These are phyloP conservation scores for Plasmodium reichenowi DNA, from an alignment of 169 alveolate genomes.

Conservation along the genomic window DNA sequence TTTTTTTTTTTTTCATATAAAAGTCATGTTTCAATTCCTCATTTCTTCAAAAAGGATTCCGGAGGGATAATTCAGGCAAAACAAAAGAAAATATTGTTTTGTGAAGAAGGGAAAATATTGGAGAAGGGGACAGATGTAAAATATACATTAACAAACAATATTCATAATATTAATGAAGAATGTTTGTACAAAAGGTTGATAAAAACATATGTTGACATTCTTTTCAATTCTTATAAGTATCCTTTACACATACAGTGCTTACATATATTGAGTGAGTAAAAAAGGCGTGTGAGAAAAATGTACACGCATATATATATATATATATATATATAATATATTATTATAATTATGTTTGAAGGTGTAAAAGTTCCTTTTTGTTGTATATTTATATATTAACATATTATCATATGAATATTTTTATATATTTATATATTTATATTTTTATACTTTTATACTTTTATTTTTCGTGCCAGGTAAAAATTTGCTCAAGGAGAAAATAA, in stretches of 20 bases:
- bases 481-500: slow-evolving; percentile 30
- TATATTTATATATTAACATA: neutral
- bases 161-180: slow-evolving; percentile 5
- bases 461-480: slow-evolving; percentile 9
- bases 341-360: too few species aligned
- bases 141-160: slow-evolving; percentile 1
- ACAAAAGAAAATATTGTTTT: neutral
- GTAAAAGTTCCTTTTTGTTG: too few species aligned
- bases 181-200: slow-evolving; percentile 39
- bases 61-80: neutral
- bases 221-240: slow-evolving; percentile 28
- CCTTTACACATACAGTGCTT: slow-evolving; percentile 51
- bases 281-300: neutral
- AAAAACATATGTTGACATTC: slow-evolving; percentile 45
- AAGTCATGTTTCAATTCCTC: slow-evolving; percentile 2
- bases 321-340: neutral
- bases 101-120: neutral
- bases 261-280: slow-evolving; percentile 35
- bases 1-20: too few species aligned
- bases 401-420: neutral
- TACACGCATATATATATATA: neutral
- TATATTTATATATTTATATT: neutral
- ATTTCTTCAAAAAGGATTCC: slow-evolving; percentile 20
- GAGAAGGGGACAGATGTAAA: neutral
- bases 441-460: neutral